phyloP scores from a whole-genome alignment of 306 rosid species.

The Inga oerstediana region DNA sequence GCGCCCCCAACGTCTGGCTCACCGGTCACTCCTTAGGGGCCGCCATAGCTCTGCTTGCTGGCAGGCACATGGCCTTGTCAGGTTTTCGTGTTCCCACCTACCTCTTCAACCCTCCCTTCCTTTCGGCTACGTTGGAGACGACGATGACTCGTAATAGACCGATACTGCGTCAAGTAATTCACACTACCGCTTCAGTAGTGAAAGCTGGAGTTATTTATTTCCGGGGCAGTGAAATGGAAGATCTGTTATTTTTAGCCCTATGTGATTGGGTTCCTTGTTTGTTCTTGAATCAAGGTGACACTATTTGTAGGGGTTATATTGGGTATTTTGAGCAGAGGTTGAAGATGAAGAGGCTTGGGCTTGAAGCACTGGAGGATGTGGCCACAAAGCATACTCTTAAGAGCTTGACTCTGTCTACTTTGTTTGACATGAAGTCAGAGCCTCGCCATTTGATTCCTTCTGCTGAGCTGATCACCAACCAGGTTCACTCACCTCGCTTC shows the following conservation, averaged over 20 bases:
- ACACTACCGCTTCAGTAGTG: neutral
- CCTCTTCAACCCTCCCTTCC: constrained; percentile 45
- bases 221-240: neutral
- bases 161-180: constrained; percentile 7
- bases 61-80: constrained; percentile 31
- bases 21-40: constrained; percentile 47
- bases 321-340: constrained; percentile 39
- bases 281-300: constrained; percentile 40
- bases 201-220: constrained; percentile 18
- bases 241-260: neutral
- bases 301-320: constrained; percentile 34
- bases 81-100: constrained; percentile 29
- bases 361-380: constrained; percentile 9
- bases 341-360: constrained; percentile 33
- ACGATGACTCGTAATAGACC: neutral
- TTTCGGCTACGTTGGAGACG: constrained; percentile 27
- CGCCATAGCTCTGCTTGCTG: constrained; percentile 32
- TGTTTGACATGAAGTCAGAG: constrained; percentile 12
- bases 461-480: constrained; percentile 31
- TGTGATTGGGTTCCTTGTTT: constrained; percentile 34
- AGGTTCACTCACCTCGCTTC: neutral
- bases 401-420: neutral
- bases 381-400: constrained; percentile 24
- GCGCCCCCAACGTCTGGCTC: constrained; percentile 34
- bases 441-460: constrained; percentile 36